These are phyloP conservation scores for Diaporthe capsici DNA, from an alignment of 2,329 filamentous ascomycete genomes.

Conservation along the genomic window DNA sequence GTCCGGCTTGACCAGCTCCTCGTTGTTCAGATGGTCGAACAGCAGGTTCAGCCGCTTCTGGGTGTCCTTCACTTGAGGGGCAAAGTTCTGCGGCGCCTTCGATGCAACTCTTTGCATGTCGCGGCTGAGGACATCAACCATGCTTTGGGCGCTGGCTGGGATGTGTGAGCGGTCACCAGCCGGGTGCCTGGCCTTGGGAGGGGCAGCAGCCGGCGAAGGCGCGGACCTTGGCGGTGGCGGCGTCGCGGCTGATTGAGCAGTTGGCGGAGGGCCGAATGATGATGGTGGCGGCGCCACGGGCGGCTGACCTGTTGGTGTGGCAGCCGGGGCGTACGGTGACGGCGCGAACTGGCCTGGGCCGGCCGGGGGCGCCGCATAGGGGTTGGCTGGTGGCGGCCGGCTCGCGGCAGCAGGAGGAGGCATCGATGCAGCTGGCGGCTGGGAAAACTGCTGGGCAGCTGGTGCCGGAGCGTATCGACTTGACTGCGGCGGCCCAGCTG, in stretches of 20 bases:
- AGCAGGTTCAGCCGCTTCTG: conserved; percentile 92
- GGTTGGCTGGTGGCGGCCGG: conserved; percentile 62
- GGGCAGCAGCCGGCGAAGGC: conserved; percentile 63
- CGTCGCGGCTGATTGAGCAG: conserved; percentile 56
- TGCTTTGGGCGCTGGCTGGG: conserved; percentile 78
- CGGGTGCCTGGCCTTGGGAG: conserved; percentile 78
- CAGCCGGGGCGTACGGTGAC: conserved; percentile 62
- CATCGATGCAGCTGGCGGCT: conserved; percentile 56
- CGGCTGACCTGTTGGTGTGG: conserved; percentile 55
- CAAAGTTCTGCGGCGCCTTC: conserved; percentile 88
- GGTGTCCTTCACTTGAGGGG: conserved; percentile 91
- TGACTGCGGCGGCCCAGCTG: conserved; percentile 75
- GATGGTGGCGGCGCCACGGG: conserved; percentile 59
- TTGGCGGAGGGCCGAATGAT: conserved; percentile 53
- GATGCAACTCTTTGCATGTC: conserved; percentile 92
- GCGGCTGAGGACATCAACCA: conserved; percentile 84
- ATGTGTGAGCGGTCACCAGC: conserved; percentile 93
- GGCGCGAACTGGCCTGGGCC: conserved; percentile 70
- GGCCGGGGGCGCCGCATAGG: conserved; percentile 57
- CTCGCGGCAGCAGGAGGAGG: conserved; percentile 57
- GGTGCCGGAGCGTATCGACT: conserved; percentile 83
- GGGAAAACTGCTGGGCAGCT: conserved; percentile 66
- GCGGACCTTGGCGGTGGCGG: conserved; percentile 62
- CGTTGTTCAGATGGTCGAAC: conserved; percentile 98
- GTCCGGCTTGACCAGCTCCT: conserved; percentile 86